Conservation (phyloP, 1,284 basidiomycete genomes). For the Paramarasmius palmivorus region DNA sequence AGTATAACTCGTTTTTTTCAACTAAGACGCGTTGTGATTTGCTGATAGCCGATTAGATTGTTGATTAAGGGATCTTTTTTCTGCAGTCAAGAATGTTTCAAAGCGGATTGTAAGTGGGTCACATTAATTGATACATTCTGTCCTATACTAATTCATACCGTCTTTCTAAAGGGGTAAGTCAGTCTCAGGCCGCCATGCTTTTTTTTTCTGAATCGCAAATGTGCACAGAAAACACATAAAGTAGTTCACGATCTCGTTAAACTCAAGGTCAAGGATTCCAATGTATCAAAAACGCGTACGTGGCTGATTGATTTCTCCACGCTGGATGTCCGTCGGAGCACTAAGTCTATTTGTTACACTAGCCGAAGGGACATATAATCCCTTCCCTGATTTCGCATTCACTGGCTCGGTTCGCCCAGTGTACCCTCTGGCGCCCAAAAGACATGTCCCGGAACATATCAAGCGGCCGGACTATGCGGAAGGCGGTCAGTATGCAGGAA, state of each 20-base stretch:
- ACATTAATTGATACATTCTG: background rate
- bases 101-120: conserved; percentile 67
- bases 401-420: conserved; percentile 71
- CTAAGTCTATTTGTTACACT: background rate
- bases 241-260: conserved; percentile 63
- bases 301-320: background rate
- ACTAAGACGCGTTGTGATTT: conserved; percentile 12
- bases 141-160: background rate
- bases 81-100: conserved; percentile 86
- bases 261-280: conserved; percentile 2
- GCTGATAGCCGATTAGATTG: conserved; percentile 44
- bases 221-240: conserved; percentile 74
- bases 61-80: conserved; percentile 82
- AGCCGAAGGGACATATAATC: conserved; percentile 71
- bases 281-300: conserved; percentile 10
- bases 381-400: conserved; percentile 67
- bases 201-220: conserved; percentile 4
- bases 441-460: conserved; percentile 74
- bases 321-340: conserved; percentile 1
- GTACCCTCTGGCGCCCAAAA: conserved; percentile 74
- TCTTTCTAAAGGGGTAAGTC: conserved; percentile 44
- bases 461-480: conserved; percentile 79
- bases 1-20: conserved; percentile 44
- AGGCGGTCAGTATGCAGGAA: conserved; percentile 51
- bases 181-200: background rate